phyloP scores from a whole-genome alignment of 139 green algal genomes.

The Micromonas pusilla region DNA sequence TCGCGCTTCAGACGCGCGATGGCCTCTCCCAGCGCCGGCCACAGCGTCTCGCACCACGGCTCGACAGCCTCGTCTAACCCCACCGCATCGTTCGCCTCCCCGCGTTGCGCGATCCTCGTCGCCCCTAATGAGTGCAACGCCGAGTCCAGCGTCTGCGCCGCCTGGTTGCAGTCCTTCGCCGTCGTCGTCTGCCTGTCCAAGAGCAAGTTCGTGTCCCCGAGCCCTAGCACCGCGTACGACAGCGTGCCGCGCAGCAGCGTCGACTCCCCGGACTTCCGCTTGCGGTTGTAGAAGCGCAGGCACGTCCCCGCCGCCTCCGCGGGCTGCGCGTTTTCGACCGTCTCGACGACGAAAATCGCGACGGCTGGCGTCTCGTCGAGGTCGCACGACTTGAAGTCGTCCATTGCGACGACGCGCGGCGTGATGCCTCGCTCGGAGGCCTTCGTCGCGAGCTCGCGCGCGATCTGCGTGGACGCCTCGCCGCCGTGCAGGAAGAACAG shows the following conservation, averaged over 20 bases:
- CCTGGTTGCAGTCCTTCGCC: conserved; percentile 39
- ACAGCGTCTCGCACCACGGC: conserved; percentile 25
- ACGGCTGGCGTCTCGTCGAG: neutral
- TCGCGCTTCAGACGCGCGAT: too few relatives aligned
- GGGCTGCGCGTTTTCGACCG: conserved; percentile 32
- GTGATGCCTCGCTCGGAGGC: neutral
- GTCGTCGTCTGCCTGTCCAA: conserved; percentile 37
- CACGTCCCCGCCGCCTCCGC: conserved; percentile 29
- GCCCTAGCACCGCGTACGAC: conserved; percentile 25
- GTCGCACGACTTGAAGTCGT: neutral
- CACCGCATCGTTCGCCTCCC: conserved; percentile 32
- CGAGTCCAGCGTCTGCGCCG: conserved; percentile 30
- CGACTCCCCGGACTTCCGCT: neutral
- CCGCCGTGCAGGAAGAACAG: conserved; percentile 21
- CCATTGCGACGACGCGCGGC: neutral
- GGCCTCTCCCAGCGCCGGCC: neutral
- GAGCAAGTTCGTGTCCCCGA: conserved; percentile 37
- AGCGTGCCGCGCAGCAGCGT: neutral
- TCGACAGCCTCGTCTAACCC: conserved; percentile 30
- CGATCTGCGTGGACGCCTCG: conserved; percentile 18
- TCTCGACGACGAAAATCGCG: conserved; percentile 27
- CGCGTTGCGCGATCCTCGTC: neutral
- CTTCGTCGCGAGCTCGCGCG: neutral
- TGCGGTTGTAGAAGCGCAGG: conserved; percentile 25
- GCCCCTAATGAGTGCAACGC: conserved; percentile 8